Evolutionary conservation across 2,329 filamentous ascomycete genomes (phyloP), one percentile per base, ranked within the genome.

Genomic region (Ilyonectria destructans): DNA sequence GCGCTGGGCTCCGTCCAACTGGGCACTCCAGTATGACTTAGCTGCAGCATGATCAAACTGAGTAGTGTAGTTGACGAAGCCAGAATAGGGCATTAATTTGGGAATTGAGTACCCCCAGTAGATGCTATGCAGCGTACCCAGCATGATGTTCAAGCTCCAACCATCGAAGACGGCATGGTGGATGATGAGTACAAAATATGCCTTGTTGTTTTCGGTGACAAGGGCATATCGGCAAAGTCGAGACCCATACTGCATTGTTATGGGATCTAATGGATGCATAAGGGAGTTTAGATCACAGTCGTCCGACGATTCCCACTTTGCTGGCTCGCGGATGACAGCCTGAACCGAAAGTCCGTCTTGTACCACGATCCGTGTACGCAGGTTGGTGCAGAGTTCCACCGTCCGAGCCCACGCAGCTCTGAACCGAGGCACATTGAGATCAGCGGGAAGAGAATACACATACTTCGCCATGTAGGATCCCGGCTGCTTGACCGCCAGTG

Each of bases 1-100:
- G 84, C 82, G 19, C 19, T 63, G 17, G 83, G 76, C 58, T 7
- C 46, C 58, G 19, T 43, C 15, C 12, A 60, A n/a, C 15, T 60
- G 21, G 10, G 17, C 12, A 21, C 26, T 35, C 59, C 59, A 62
- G 29, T 55, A 62, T 15, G 51, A 51, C 13, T 8, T 31, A 10
- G 59, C 51, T 19, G 26, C 17, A 35, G 31, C 26, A 26, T 13
- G 23, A n/a, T 55, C 51, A 12, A 60, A 21, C 21, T 60, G 29
- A 2, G 33, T 29, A 43, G 46, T 60, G 26, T 60, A 60, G 21
- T 52, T 60, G 9, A 60, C 51, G 35, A 60, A 60, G 2, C 31
- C 45, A 15, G 58, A 60, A 10, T 60, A 60, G 4, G 58, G 46
- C 21, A 29, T 31, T 12, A 52, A 52, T 3, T 8, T 35, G 9